Evolutionary conservation across 257 asterid genomes (phyloP).

Genomic region (Forsythia viridissima): DNA sequence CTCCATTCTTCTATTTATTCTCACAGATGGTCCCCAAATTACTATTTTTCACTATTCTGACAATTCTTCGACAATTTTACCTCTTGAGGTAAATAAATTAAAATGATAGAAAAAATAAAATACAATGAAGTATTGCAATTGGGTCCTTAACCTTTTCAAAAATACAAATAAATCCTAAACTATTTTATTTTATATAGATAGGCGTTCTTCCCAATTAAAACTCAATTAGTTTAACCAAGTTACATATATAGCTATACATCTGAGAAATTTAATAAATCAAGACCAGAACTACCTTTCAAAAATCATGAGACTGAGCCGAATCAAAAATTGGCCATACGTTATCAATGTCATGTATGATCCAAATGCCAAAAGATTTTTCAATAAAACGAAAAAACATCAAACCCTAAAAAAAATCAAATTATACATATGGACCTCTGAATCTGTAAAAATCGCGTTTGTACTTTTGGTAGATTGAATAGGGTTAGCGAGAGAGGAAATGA

Average conservation of each 20-base stretch:
- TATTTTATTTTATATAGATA: no score
- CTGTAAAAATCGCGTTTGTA: not conserved
- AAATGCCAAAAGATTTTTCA: conserved; percentile 14
- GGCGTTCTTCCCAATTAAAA: conserved; percentile 9
- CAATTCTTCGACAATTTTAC: no score
- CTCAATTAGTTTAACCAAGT: conserved; percentile 6
- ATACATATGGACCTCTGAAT: not conserved
- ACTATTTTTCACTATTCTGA: no score
- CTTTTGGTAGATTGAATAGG: conserved; percentile 96
- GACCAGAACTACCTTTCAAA: conserved; percentile 68
- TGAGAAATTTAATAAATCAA: conserved; percentile 5
- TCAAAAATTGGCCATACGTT: conserved; percentile 99
- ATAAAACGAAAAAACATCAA: not conserved
- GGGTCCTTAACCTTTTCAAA: no score
- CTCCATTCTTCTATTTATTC: no score
- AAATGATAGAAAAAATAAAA: no score
- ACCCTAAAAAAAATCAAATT: not conserved
- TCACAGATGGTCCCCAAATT: no score
- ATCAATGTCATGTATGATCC: conserved; percentile 80
- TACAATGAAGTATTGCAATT: no score
- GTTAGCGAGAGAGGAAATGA: conserved; percentile 89
- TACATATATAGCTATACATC: conserved; percentile 5
- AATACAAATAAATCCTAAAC: no score
- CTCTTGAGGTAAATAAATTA: no score
- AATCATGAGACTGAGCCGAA: conserved; percentile 99